Percentiles rank a stretch among this genome's conserved stretches.
Conservation (phyloP, 2,329 filamentous ascomycete species). For the Ceratocystis ficicola region DNA sequence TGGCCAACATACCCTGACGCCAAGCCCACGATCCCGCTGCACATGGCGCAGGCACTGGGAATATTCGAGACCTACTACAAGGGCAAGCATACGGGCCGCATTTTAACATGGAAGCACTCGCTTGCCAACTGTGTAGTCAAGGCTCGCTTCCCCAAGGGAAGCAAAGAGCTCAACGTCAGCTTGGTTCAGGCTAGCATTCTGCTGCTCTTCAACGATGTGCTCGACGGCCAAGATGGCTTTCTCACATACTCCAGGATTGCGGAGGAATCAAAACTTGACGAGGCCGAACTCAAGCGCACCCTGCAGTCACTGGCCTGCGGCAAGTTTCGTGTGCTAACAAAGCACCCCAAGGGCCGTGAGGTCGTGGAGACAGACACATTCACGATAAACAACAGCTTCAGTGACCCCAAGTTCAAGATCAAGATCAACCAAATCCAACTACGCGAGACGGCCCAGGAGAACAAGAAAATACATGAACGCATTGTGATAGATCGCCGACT, state of each 20-base stretch:
- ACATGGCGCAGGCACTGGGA: constrained; percentile 63
- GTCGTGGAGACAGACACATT: constrained; percentile 72
- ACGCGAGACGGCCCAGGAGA: constrained; percentile 81
- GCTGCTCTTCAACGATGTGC: constrained; percentile 70
- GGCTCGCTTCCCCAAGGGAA: constrained; percentile 64
- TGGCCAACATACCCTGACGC: constrained; percentile 85
- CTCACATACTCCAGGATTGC: constrained; percentile 67
- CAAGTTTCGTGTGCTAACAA: constrained; percentile 69
- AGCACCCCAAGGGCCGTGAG: constrained; percentile 75
- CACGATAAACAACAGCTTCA: constrained; percentile 64
- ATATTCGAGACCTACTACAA: constrained; percentile 80
- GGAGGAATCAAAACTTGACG: constrained; percentile 59
- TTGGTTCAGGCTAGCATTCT: constrained; percentile 87
- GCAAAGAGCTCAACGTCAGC: constrained; percentile 81
- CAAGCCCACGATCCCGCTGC: constrained; percentile 57
- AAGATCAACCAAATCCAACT: constrained; percentile 86
- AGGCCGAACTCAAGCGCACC: constrained; percentile 72
- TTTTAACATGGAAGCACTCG: constrained; percentile 81
- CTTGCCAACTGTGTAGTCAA: constrained; percentile 83
- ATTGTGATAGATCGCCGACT: constrained; percentile 84
- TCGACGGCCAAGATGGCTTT: constrained; percentile 36
- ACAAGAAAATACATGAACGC: constrained; percentile 82
- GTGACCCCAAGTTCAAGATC: constrained; percentile 71
- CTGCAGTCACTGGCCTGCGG: constrained; percentile 91
- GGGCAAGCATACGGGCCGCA: constrained; percentile 75